Base-by-base conservation (phyloP, 352 stramenopile species). In the Globisporangium middletonii region DNA sequence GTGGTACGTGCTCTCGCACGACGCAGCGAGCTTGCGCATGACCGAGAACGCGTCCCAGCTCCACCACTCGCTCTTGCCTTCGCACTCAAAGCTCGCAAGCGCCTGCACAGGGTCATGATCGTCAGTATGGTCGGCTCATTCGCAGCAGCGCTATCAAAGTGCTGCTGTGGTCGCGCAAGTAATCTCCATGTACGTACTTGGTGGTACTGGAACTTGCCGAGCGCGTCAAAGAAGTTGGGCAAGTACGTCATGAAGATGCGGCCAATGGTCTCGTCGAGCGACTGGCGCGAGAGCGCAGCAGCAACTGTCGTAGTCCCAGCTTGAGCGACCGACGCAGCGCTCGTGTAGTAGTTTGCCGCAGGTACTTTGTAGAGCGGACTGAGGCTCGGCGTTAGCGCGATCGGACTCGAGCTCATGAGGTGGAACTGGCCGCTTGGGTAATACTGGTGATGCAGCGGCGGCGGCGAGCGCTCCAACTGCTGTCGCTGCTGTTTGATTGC, bases 1-100 rank as follows among this genome's bases (percentile, higher is more conserved):
- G 38, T 88, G 69, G 46, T 88, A 88, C 65, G 77, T 86, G 73
- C 75, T 88, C 55, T 88, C 77, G 60, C 77, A 86, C 6, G 77
- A 84, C n/a, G 77, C 72, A 3, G 63, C 64, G 7, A 88, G 69
- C 57, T 76, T 81, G 33, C 81, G 55, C 72, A 83, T 85, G 53
- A 86, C 62, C 49, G 66, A 64, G 37, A 86, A 75, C 2, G 72
- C 75, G 18, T 70, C 54, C 75, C 72, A 88, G 44, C 68, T 60
- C 45, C 70, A 74, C 77, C 77, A 88, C 43, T 68, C 67, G 16
- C 41, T 73, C 47, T 73, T 59, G 26, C 71, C 68, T 12, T 77
- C 68, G 4, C 69, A 60, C n/a, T 83, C 72, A 43, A 83, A 49
- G 45, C 66, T 67, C 53, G 64, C 30, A 50, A 83, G 43, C 28